A percentile compares a stretch with the other conserved stretches of the same genome.
These are phyloP conservation scores for Sporothrix schenckii DNA, from an alignment of 2,329 filamentous ascomycete species.

Conservation along the genomic window DNA sequence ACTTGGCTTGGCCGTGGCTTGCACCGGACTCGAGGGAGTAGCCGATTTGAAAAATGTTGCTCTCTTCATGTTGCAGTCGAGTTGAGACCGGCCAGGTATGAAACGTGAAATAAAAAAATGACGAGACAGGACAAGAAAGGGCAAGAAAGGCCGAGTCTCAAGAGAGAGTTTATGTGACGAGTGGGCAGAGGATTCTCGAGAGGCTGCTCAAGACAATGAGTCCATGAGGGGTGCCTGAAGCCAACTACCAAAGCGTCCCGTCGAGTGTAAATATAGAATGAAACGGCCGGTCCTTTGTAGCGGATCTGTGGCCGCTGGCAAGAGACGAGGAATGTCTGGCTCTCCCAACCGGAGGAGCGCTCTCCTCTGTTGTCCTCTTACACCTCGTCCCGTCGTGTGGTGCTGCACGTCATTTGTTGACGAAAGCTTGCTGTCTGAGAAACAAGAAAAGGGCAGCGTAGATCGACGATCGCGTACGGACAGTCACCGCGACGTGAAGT, in stretches of 20 bases:
- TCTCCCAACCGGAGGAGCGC: neutral
- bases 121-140: neutral
- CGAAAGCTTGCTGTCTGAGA: neutral
- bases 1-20: constrained; percentile 46
- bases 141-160: neutral
- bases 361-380: constrained; percentile 16
- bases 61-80: constrained; percentile 28
- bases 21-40: constrained; percentile 43
- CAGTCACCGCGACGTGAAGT: neutral
- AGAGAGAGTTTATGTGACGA: neutral
- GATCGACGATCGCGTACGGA: constrained; percentile 5
- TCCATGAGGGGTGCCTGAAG: constrained; percentile 14
- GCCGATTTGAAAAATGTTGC: constrained; percentile 50
- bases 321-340: neutral
- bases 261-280: neutral
- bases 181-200: too few species aligned
- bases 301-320: neutral
- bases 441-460: neutral
- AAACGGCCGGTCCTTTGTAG: neutral
- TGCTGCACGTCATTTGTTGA: constrained; percentile 12
- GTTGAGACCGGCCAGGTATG: neutral
- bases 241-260: neutral
- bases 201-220: neutral
- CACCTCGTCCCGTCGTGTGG: constrained; percentile 25
- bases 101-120: too few species aligned